These are phyloP conservation scores for Tuber umbilicatum DNA, from an alignment of 495 filamentous ascomycete genomes.

Conservation along the genomic window DNA sequence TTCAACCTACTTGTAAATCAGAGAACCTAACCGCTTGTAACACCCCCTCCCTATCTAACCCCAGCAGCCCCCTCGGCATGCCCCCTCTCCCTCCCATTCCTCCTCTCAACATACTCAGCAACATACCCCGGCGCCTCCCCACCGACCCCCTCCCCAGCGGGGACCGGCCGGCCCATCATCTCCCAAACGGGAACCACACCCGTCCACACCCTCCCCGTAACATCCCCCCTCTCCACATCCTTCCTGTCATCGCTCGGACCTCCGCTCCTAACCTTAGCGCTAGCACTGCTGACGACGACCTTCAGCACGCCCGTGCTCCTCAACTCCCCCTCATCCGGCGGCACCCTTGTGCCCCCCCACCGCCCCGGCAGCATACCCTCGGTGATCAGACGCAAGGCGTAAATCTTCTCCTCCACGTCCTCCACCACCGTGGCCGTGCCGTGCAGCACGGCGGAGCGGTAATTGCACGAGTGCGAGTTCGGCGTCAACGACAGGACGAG, in stretches of 20 bases:
- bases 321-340: constrained; percentile 70
- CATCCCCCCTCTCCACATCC: constrained; percentile 57
- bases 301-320: constrained; percentile 67
- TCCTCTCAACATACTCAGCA: constrained; percentile 50
- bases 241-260: constrained; percentile 62
- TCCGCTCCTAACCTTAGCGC: constrained; percentile 70
- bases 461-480: constrained; percentile 78
- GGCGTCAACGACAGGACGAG: constrained; percentile 68
- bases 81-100: constrained; percentile 50
- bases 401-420: constrained; percentile 65
- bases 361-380: constrained; percentile 62
- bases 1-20: neutral
- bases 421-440: constrained; percentile 65
- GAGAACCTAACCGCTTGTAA: neutral
- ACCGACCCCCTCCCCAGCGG: constrained; percentile 56
- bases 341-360: constrained; percentile 63
- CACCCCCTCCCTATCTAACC: neutral
- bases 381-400: constrained; percentile 77
- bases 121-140: constrained; percentile 60
- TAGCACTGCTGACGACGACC: constrained; percentile 62
- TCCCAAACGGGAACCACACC: constrained; percentile 75
- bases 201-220: constrained; percentile 63
- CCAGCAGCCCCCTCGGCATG: constrained; percentile 50
- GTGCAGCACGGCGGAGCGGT: constrained; percentile 73
- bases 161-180: constrained; percentile 61